Evolutionary conservation across 164 flowering plant genomes (phyloP), one percentile per base, ranked within the genome.

Genomic region (Taxillus chinensis): DNA sequence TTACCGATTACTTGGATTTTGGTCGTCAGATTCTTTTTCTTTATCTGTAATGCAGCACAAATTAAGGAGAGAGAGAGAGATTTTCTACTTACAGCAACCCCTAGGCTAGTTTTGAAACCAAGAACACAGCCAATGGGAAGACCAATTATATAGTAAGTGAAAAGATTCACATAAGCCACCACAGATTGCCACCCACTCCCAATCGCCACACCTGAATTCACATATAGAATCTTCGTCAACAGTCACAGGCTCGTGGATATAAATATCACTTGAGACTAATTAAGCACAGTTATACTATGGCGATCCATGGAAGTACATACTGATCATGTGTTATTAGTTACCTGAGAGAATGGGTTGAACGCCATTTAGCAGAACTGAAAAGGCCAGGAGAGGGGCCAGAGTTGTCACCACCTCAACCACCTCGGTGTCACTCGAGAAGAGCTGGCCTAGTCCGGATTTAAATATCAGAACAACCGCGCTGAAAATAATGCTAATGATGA

Each of bases 141-240:
- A 61, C 95, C 95, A 61, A 88, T 80, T 5, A 86, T 5, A 52
- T 88, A 88, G 74, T 88, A 88, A 41, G 82, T 70, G 16, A 75
- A 68, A 7, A 88, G 67, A 66, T 88, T 88, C 39, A 88, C 90
- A 69, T 81, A 88, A 38, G 91, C 95, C 56, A 88, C 95, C 1
- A 84, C 62, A 15, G 75, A 84, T 75, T 88, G 95, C 95, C 95
- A 86, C 57, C 95, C 95, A 63, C 87, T 78, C 16, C 95, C 95
- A 66, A 88, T 82, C 4, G 92, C 92, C 66, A 86, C 88, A 12
- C 89, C 88, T 80, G 71, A 64, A 68, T 55, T 57, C 39, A 42
- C 64, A 15, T 10, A 11, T 6, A 43, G 46, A 43, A 5, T 43
- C 46, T 43, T 43, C 46, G 46, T 43, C 10, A 15, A n/a, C 49